Evolutionary conservation across 192 early-diverging fungal genomes (phyloP).

Genomic region (Obelidium mucronatum): DNA sequence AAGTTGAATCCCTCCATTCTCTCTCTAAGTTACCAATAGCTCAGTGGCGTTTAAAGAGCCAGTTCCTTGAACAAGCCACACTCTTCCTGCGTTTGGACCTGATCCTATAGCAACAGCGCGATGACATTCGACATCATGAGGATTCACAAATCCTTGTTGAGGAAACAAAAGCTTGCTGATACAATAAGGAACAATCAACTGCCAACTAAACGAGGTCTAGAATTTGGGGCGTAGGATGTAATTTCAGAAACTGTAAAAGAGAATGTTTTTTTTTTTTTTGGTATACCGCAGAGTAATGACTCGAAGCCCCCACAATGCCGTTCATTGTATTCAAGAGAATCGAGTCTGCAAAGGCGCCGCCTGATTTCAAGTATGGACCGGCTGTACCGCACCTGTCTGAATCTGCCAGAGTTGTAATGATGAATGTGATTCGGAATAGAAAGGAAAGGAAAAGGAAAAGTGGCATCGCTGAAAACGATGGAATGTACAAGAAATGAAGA

Average conservation of each 20-base stretch:
- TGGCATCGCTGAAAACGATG: too few species aligned
- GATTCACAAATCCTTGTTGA: not conserved
- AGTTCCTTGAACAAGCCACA: conserved; percentile 18
- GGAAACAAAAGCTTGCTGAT: not conserved
- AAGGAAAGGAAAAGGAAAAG: too few species aligned
- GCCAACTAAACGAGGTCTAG: conserved; percentile 4
- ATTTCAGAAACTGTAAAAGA: not conserved
- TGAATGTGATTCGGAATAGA: not conserved
- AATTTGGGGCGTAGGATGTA: not conserved
- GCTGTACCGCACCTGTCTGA: conserved; percentile 1
- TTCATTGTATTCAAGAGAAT: conserved; percentile 19
- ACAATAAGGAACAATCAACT: conserved; percentile 4
- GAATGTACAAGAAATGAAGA: too few species aligned
- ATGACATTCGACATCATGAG: not conserved
- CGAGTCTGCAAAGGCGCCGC: conserved; percentile 24
- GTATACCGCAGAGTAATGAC: not conserved
- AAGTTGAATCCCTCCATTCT: not conserved
- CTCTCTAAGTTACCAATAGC: not conserved
- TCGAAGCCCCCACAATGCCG: conserved; percentile 18
- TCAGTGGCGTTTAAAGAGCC: not conserved
- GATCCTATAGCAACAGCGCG: conserved; percentile 17
- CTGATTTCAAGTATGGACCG: conserved; percentile 1
- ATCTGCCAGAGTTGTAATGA: too few species aligned
- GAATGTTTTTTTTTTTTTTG: not conserved
- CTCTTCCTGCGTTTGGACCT: not conserved